Evolutionary conservation across 257 asterid species (phyloP).

Genomic region (Solanum infundibuliforme): DNA sequence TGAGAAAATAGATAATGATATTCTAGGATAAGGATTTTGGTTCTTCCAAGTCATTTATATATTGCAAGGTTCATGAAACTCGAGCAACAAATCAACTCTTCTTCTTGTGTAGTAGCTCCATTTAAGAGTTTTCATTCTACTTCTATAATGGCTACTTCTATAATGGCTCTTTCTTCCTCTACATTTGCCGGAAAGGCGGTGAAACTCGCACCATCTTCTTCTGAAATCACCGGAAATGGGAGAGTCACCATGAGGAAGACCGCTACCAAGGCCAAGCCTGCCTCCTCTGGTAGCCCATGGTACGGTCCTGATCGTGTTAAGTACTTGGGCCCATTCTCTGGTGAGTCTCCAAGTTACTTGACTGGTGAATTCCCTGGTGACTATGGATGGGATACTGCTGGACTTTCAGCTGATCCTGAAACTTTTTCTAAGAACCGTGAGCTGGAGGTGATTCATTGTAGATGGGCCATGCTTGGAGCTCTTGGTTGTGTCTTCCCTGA

Average conservation of each 20-base stretch:
- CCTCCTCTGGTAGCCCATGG: too few relatives aligned
- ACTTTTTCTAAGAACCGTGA: too few relatives aligned
- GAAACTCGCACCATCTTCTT: conserved; percentile 23
- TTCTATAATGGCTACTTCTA: conserved; percentile 35
- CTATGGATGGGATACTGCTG: too few relatives aligned
- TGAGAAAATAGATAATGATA: background rate
- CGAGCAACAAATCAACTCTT: background rate
- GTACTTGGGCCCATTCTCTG: too few relatives aligned
- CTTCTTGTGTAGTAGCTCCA: background rate
- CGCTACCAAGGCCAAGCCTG: background rate
- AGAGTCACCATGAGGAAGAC: conserved; percentile 33
- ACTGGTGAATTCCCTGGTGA: too few relatives aligned
- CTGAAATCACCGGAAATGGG: conserved; percentile 16
- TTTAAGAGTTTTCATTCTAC: background rate
- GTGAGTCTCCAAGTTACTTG: too few relatives aligned
- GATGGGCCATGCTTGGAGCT: too few relatives aligned
- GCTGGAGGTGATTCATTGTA: too few relatives aligned
- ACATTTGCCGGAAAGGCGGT: conserved; percentile 36
- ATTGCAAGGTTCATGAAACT: background rate
- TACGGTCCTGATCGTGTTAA: too few relatives aligned
- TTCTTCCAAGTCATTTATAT: background rate
- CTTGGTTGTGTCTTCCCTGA: too few relatives aligned
- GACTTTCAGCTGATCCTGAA: too few relatives aligned
- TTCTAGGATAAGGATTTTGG: background rate
- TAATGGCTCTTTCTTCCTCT: conserved; percentile 54